Evolutionary conservation across 2,329 filamentous ascomycete species (phyloP).

Genomic region (Xylaria sp.): DNA sequence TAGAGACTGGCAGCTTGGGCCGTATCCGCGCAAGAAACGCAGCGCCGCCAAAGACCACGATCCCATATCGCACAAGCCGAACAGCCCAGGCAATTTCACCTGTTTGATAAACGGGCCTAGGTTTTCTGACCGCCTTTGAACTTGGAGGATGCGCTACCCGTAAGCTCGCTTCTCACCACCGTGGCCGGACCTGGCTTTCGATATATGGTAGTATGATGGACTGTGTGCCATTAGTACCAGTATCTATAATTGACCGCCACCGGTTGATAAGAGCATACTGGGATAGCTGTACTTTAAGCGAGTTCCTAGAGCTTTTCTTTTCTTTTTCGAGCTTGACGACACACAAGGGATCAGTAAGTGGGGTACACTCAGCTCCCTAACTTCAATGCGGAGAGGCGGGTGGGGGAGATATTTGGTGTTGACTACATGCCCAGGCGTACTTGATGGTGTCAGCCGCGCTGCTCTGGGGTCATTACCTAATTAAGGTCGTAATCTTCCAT

Average conservation of each 20-base stretch:
- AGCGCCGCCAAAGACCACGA: background rate
- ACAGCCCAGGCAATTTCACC: background rate
- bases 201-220: too few relatives aligned
- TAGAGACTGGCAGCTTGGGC: background rate
- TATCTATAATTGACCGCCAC: too few relatives aligned
- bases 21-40: background rate
- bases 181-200: too few relatives aligned
- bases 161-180: background rate
- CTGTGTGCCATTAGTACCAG: too few relatives aligned
- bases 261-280: too few relatives aligned
- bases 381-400: background rate
- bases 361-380: background rate
- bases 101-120: background rate
- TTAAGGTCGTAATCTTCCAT: background rate
- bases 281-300: too few relatives aligned
- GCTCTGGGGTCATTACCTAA: background rate
- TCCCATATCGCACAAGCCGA: conserved; percentile 3
- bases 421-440: too few relatives aligned
- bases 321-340: background rate
- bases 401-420: background rate
- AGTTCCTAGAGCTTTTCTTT: background rate
- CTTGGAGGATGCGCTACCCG: background rate
- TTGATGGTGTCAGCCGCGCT: background rate
- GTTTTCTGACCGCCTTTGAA: background rate
- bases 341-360: background rate